Base-by-base conservation (phyloP, 306 rosid genomes). In the Quercus engelmannii region DNA sequence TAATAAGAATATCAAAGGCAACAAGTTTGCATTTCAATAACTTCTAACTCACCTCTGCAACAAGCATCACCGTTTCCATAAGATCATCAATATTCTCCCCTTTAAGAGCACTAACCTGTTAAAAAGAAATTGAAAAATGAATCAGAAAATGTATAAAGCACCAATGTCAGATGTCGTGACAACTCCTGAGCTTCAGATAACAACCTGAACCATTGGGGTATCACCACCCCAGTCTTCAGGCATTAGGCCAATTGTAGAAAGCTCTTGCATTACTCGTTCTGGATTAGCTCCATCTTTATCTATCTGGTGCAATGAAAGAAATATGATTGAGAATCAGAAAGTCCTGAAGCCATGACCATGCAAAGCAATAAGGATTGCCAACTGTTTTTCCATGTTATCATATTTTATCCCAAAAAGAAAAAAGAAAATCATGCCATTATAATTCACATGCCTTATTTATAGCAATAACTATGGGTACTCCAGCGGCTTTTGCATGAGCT, bases 201-300 rank as follows among this genome's bases (percentile, higher is more conserved):
- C 79, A 81, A 95, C 99, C 99, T 89, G 98, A 86, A 95, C 96
- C 98, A 95, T 91, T 23, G 98, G 98, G 78, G 80, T 31, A 61
- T 93, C 94, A 76, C 99, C 99, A 41, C 99, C 99, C 99, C 99
- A 95, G 57, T 93, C 96, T 83, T 95, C 99, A 35, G 99, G 92
- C 99, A 95, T 95, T 79, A 95, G 79, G 81, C 98, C 99, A 79
- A 90, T 89, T 11, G 92, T 80, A 78, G 99, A 93, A 87, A 95
- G 99, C 85, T 95, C 98, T 86, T 91, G 98, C 99, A 93, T 93
- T 52, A 95, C 99, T 82, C 97, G 89, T 15, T 93, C 99, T 63
- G 98, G 91, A 88, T 85, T 95, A 70, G 98, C 97, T 74, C 99
- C 99, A 80, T 91, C 97, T 84, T 89, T 95, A 85, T 95, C 99